phyloP scores from a whole-genome alignment of 2,329 filamentous ascomycete genomes.

The Periconia sp. region DNA sequence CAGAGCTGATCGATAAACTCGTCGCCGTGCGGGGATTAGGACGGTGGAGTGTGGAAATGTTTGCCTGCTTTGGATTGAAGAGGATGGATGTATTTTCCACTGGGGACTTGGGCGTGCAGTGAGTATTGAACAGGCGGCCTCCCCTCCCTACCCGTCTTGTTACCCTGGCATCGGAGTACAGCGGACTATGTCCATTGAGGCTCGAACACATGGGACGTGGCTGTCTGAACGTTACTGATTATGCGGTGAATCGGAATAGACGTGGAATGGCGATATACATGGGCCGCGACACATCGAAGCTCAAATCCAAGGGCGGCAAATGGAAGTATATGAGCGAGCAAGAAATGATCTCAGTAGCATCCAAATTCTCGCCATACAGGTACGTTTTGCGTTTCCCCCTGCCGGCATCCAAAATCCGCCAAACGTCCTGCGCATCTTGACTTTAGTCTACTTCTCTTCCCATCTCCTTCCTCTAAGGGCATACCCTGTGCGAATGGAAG shows the following conservation, averaged over 20 bases:
- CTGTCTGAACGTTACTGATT: too few species aligned
- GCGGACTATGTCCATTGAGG: too few species aligned
- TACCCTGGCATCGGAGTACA: background rate
- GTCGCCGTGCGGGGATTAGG: slow-evolving; percentile 86
- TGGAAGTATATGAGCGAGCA: slow-evolving; percentile 97
- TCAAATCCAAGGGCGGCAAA: slow-evolving; percentile 80
- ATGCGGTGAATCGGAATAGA: slow-evolving; percentile 31
- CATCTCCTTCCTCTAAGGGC: slow-evolving; percentile 1
- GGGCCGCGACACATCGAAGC: slow-evolving; percentile 78
- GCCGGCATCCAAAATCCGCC: slow-evolving; percentile 4
- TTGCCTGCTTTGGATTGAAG: slow-evolving; percentile 93
- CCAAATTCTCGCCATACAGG: slow-evolving; percentile 80
- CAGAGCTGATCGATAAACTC: slow-evolving; percentile 79
- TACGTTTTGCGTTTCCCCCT: slow-evolving; percentile 27
- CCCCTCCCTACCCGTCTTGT: background rate
- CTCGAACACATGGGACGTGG: too few species aligned
- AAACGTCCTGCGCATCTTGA: background rate
- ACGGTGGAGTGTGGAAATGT: slow-evolving; percentile 87
- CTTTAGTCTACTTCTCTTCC: too few species aligned
- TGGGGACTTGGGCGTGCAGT: slow-evolving; percentile 90
- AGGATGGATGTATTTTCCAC: slow-evolving; percentile 90
- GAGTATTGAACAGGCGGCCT: slow-evolving; percentile 33
- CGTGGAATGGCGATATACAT: slow-evolving; percentile 87
- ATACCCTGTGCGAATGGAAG: too few species aligned
- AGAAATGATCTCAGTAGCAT: slow-evolving; percentile 84